Evolutionary conservation across 176 grass and related monocot species (phyloP), one percentile per base, ranked within the genome.

Genomic region (Avena sativa): DNA sequence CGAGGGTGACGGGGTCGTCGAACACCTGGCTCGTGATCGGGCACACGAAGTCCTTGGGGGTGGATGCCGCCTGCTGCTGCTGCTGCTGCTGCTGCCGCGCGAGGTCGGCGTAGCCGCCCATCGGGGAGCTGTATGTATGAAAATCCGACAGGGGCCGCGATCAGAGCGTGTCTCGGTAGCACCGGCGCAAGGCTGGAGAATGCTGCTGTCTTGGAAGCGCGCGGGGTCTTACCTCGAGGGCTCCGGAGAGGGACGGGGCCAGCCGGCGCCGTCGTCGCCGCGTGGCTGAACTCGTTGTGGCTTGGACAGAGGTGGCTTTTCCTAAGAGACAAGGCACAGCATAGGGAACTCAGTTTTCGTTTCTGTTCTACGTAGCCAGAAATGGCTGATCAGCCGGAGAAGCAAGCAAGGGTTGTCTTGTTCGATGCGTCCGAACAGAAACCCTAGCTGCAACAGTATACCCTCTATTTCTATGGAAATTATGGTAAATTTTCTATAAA

Each of bases 31-130:
- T 90, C 0, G 93, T 94, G 83, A 94, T 94, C 40, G 93, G 88
- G 79, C 93, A 94, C 74, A 94, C 85, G 77, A 94, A 94, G 79
- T 92, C 93, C 88, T 94, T 94, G 23, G 90, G 93, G 57, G 90
- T 91, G 49, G 85, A 9, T 79, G 26, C 65, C 57, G 47, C 50
- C 74, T 43, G 25, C 16, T 61, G 23, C 71, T 48, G 52, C 72
- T 14, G 83, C 72, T 44, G 44, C 44, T 32, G 20, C 5, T 48
- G 53, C 59, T 14, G 83, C 59, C 58, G 65, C 50, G 11, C n/a
- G 44, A 9, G 2, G 32, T 51, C 81, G 26, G 11, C 78, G 14
- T n/a, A 61, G 68, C 70, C 62, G 64, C 21, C 46, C 74, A 34
- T 46, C 67, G 67, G 46, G 66, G 74, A 79, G 55, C 80, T 87